Conservation (phyloP, 2,329 filamentous ascomycete species). For the Magnaporthiopsis poae region DNA sequence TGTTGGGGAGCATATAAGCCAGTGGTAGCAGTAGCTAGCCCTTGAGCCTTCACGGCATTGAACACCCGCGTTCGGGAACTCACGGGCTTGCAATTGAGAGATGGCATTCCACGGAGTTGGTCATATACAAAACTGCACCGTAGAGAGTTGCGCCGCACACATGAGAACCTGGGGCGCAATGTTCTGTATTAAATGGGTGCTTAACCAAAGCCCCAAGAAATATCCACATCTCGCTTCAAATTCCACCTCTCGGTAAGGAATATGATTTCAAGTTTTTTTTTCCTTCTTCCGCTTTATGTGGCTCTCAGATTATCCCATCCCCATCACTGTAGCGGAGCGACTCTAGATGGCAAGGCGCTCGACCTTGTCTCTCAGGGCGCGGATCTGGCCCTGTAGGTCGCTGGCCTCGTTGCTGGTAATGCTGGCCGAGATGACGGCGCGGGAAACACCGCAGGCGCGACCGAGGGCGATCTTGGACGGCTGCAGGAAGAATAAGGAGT, state of each 20-base stretch:
- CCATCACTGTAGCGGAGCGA: neutral
- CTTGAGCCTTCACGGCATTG: no score
- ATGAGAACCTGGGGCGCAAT: neutral
- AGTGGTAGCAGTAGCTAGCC: no score
- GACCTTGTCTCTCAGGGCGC: constrained; percentile 84
- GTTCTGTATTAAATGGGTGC: neutral
- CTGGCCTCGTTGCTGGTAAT: constrained; percentile 89
- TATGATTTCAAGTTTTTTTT: neutral
- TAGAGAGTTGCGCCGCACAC: neutral
- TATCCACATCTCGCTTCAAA: neutral
- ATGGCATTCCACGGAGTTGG: no score
- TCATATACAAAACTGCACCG: neutral
- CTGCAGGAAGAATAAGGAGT: neutral
- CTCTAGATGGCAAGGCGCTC: constrained; percentile 85
- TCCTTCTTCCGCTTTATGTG: neutral
- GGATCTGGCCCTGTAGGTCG: constrained; percentile 80
- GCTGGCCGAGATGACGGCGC: constrained; percentile 74
- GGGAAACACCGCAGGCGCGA: constrained; percentile 78
- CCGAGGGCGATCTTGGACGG: constrained; percentile 67
- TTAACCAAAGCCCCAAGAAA: neutral
- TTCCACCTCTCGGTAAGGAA: neutral
- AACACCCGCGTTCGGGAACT: no score
- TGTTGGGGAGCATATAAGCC: no score
- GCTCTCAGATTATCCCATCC: neutral
- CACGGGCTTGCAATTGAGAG: no score